Base-by-base conservation (phyloP, 106 monocot genomes). In the Triglochin maritima region DNA sequence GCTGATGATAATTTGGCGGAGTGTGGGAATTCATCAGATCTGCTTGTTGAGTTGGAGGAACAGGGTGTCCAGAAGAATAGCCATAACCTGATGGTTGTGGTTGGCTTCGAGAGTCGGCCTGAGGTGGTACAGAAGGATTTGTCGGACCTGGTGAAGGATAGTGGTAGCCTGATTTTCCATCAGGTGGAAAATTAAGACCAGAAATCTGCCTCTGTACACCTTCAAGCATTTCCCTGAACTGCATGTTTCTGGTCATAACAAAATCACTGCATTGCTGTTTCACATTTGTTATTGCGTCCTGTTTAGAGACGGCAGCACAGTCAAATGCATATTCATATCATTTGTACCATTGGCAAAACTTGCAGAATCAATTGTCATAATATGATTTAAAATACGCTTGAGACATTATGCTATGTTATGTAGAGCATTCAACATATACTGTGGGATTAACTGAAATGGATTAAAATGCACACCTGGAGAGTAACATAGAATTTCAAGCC, bases 261-360 rank as follows among this genome's bases (percentile, higher is more conserved):
- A 88, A 96, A 72, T 96, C 90, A 48, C 88, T 96, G 78, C 87
- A 87, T 69, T 96, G 95, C 61, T 96, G 90, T 78, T 91, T 96
- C 67, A 88, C 72, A 53, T 84, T 91, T 68, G 79, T 86, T 80
- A 96, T 81, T 49, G 95, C 95, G 71, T 96, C 90, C 90, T 96
- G 79, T 78, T 65, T n/a, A 72, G 46, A 76, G 54, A 64, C 17
- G 49, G 49, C 47, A 46, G 29, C 56, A 63, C 6, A 43, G 15
- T 8, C 29, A 29, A 29, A 29, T 29, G 29, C 29, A 29, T 29
- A 29, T 29, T 29, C 29, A 29, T 29, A 29, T 29, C 29, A 29
- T 29, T 29, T 29, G 29, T 29, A 29, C 29, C 29, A 29, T 29
- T 1, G 29, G 29, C 29, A 29, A 29, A 29, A 29, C 29, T 29